Percentiles rank a stretch among this genome's conserved stretches.
Conservation (phyloP, 345 rosid species). For the Acer yangbiense region DNA sequence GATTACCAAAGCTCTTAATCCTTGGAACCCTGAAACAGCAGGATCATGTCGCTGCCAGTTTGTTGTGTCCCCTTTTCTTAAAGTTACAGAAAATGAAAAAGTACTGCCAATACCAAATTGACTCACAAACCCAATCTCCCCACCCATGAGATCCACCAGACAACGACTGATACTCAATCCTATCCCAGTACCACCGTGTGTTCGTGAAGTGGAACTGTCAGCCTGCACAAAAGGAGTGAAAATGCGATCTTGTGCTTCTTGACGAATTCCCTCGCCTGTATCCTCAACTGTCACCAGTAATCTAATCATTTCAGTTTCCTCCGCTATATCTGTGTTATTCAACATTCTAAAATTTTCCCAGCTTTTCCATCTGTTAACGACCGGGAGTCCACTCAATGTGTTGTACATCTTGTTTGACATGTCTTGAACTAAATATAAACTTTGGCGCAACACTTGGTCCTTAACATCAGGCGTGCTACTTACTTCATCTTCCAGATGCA, state of each 20-base stretch:
- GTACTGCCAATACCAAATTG: conserved; percentile 75
- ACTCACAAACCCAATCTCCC: conserved; percentile 92
- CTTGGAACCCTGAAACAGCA: conserved; percentile 52
- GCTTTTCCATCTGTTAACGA: conserved; percentile 79
- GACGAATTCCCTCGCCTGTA: conserved; percentile 89
- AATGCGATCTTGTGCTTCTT: conserved; percentile 72
- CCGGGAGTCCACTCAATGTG: conserved; percentile 78
- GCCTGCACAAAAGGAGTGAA: conserved; percentile 99
- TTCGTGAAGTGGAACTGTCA: conserved; percentile 95
- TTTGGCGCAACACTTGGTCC: conserved; percentile 59
- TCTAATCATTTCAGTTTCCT: conserved; percentile 43
- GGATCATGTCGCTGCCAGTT: conserved; percentile 49
- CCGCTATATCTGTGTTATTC: conserved; percentile 24
- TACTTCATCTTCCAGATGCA: conserved; percentile 76
- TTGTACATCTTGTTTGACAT: conserved; percentile 29
- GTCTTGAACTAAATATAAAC: conserved; percentile 47
- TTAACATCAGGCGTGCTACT: conserved; percentile 33
- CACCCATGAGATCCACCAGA: conserved; percentile 90
- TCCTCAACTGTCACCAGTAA: conserved; percentile 89
- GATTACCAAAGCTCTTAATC: conserved; percentile 69
- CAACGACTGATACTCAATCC: conserved; percentile 92
- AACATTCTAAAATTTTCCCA: conserved; percentile 66
- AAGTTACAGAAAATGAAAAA: conserved; percentile 77
- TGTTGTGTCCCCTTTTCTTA: conserved; percentile 49
- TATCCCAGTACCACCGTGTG: conserved; percentile 95